Percentiles rank a stretch among this genome's conserved stretches.
These are phyloP conservation scores for Rhizodiscina lignyota DNA, from an alignment of 495 filamentous ascomycete species.

Conservation along the genomic window DNA sequence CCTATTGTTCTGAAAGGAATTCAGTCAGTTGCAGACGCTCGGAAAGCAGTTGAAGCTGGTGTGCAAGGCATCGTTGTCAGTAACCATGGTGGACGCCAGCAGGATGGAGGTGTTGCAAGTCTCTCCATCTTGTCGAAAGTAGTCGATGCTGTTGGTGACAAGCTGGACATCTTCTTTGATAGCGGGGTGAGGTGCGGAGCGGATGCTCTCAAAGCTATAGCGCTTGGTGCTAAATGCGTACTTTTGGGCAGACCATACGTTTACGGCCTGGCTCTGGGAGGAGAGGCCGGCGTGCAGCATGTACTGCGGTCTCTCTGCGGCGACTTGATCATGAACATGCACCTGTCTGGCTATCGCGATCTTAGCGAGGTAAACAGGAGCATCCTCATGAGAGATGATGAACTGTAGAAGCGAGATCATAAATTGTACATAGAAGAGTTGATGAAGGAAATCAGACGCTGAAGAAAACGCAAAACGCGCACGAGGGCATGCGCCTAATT, in stretches of 20 bases:
- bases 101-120: slow-evolving; percentile 18
- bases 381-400: no score
- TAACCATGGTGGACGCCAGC: slow-evolving; percentile 35
- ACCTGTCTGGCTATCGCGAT: no score
- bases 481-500: no score
- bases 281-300: slow-evolving; percentile 14
- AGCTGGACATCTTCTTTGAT: slow-evolving; percentile 17
- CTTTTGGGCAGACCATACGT: slow-evolving; percentile 16
- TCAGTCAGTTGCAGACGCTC: slow-evolving; percentile 35
- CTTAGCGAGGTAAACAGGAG: no score
- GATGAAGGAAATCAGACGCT: no score
- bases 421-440: no score
- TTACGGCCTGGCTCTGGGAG: slow-evolving; percentile 18
- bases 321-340: no score
- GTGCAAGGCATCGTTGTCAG: slow-evolving; percentile 41
- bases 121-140: slow-evolving; percentile 18
- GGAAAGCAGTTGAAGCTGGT: slow-evolving; percentile 34
- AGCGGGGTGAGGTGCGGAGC: slow-evolving; percentile 24
- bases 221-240: slow-evolving; percentile 16
- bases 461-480: no score
- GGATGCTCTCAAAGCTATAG: slow-evolving; percentile 23
- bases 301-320: slow-evolving; percentile 5
- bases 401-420: no score
- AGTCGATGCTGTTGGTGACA: slow-evolving; percentile 15
- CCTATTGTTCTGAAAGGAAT: slow-evolving; percentile 44